phyloP scores from a whole-genome alignment of 257 asterid genomes.

The Lavandula angustifolia region DNA sequence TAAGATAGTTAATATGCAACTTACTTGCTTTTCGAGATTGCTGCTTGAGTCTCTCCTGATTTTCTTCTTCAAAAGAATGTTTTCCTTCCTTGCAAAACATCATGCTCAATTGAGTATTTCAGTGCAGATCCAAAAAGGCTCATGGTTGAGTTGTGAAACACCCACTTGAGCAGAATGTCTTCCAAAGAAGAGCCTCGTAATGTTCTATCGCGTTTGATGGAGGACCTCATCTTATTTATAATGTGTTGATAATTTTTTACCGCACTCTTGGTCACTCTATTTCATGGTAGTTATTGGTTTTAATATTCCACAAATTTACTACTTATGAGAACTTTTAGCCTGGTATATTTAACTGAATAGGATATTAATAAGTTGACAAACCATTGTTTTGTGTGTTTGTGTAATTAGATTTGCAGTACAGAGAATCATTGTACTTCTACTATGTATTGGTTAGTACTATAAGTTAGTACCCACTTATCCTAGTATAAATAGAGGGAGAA shows the following conservation, averaged over 20 bases:
- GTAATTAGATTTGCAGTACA: conserved; percentile 14
- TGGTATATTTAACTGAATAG: background rate
- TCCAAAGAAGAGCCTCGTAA: conserved; percentile 20
- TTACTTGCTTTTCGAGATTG: conserved; percentile 16
- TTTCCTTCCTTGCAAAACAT: conserved; percentile 15
- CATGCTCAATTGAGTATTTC: conserved; percentile 25
- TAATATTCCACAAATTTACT: background rate
- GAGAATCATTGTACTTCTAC: conserved; percentile 27
- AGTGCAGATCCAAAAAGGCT: conserved; percentile 10
- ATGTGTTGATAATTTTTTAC: background rate
- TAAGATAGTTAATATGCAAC: background rate
- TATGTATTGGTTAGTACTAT: conserved; percentile 11
- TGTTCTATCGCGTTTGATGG: background rate
- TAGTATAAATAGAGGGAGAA: conserved; percentile 19
- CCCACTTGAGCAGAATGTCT: conserved; percentile 30
- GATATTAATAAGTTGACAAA: background rate
- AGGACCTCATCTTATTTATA: conserved; percentile 6
- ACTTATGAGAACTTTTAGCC: background rate
- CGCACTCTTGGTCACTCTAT: background rate
- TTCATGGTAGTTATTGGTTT: background rate
- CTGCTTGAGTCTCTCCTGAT: background rate
- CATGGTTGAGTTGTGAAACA: conserved; percentile 8
- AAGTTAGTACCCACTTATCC: conserved; percentile 12
- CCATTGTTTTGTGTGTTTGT: background rate
- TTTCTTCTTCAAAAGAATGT: background rate